Percentiles rank a stretch among this genome's conserved stretches.
Evolutionary conservation across 805 yeast genomes (phyloP).

Genomic region (Metschnikowia rubicola): DNA sequence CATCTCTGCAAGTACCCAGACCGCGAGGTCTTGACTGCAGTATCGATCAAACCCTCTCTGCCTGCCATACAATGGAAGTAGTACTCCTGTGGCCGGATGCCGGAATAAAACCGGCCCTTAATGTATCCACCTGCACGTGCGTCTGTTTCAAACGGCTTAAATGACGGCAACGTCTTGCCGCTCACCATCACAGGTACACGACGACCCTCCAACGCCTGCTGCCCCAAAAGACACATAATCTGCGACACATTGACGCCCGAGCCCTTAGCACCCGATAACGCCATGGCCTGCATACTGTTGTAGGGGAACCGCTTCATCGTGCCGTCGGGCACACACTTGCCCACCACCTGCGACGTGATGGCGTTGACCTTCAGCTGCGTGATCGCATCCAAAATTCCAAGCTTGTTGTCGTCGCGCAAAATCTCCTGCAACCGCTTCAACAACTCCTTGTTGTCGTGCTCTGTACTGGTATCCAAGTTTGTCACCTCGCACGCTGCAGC

Average conservation of each 20-base stretch:
- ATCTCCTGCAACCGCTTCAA: conserved; percentile 89
- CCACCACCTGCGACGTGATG: conserved; percentile 90
- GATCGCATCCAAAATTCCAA: conserved; percentile 92
- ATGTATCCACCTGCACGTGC: conserved; percentile 99
- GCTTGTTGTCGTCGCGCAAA: conserved; percentile 85
- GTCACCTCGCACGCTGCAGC: conserved; percentile 94
- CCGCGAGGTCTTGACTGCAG: conserved; percentile 97
- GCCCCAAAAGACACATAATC: conserved; percentile 98
- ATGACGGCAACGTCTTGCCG: conserved; percentile 95
- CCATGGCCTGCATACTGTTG: conserved; percentile 99
- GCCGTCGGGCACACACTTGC: conserved; percentile 93
- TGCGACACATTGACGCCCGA: conserved; percentile 98
- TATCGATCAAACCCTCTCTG: conserved; percentile 98
- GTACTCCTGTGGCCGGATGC: conserved; percentile 97
- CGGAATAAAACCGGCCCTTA: conserved; percentile 95
- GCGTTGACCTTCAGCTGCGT: conserved; percentile 89
- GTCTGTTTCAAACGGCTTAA: conserved; percentile 94
- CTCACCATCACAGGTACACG: conserved; percentile 99
- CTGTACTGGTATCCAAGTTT: conserved; percentile 56
- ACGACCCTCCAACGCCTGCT: conserved; percentile 98
- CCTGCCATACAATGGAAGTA: conserved; percentile 99
- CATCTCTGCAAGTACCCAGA: conserved; percentile 98
- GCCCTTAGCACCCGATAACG: conserved; percentile 98
- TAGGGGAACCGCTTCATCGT: conserved; percentile 93
- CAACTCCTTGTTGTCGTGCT: conserved; percentile 64